Base-by-base conservation (phyloP, 2,329 filamentous ascomycete genomes). In the Chalara sp. region DNA sequence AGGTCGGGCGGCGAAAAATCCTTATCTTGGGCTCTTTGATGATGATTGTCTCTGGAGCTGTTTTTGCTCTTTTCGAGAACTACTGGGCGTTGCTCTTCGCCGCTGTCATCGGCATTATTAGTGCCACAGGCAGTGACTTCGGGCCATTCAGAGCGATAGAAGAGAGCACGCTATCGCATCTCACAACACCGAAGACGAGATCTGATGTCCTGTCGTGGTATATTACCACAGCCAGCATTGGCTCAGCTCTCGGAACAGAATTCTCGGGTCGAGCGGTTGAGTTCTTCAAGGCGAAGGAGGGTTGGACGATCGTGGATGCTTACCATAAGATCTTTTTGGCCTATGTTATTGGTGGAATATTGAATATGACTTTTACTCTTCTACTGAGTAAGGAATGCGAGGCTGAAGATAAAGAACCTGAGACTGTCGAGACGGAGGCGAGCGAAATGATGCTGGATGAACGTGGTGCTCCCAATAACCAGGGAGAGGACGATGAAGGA, bases 171-270 rank as follows among this genome's bases (percentile, higher is more conserved):
- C 65, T 83, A 3, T 76, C 78, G 2, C 76, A 80, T 45, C 65
- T 83, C 1, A 80, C 76, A 0, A 61, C 63, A 2, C 58, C 70
- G 2, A 63, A 67, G 5, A 66, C 68, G 1, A 64, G 79, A 47
- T 70, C 74, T 50, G 78, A 82, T 61, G 67, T 83, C 4, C 79
- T 79, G 48, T 76, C 78, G 6, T 83, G 80, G 80, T 83, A 83
- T 59, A 75, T 71, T 6, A 70, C 82, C 1, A 62, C 72, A 0
- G 83, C 83, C 1, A 77, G 73, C 1, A 72, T 79, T 1, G 83
- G 83, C 0, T 73, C 76, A 0, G 80, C 83, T 0, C 68, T 79
- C 13, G 83, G 83, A 1, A 76, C 79, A 46, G 67, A 83, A 44
- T 67, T 70, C 0, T 75, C 76, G 49, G 84, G 84, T 1, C 81